Conservation (phyloP, 352 stramenopile genomes). For the Globisporangium splendens region DNA sequence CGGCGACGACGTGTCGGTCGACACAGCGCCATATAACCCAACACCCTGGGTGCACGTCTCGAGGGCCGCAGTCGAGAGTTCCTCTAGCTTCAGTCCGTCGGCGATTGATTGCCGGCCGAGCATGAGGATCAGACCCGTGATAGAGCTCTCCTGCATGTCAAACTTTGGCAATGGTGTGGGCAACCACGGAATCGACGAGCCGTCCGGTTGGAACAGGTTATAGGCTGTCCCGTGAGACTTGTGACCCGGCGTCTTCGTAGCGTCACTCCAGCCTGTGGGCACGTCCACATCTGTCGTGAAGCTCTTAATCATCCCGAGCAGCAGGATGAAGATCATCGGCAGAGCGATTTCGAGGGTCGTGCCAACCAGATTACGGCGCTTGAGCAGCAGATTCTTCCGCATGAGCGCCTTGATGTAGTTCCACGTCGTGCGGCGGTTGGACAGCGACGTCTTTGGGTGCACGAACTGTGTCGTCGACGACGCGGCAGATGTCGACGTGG, state of each 20-base stretch:
- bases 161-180: conserved; percentile 34
- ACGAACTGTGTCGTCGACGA: too few species aligned
- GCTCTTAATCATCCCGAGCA: conserved; percentile 55
- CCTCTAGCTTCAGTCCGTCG: too few species aligned
- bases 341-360: too few species aligned
- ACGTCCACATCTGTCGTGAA: conserved; percentile 44
- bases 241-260: conserved; percentile 8
- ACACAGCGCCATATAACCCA: too few species aligned
- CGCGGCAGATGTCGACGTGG: too few species aligned
- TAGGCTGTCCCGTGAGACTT: conserved; percentile 15
- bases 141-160: conserved; percentile 42
- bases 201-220: conserved; percentile 45
- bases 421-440: too few species aligned
- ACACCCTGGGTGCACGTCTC: conserved; percentile 18
- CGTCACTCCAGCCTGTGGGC: conserved; percentile 43
- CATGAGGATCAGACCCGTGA: conserved; percentile 54
- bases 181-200: conserved; percentile 32
- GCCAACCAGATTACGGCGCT: too few species aligned
- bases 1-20: conserved; percentile 18
- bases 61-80: conserved; percentile 26
- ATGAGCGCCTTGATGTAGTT: too few species aligned
- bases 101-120: conserved; percentile 38
- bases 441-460: too few species aligned
- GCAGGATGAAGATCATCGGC: conserved; percentile 53
- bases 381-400: too few species aligned